Evolutionary conservation across 495 filamentous ascomycete genomes (phyloP), one percentile per base, ranked within the genome.

Genomic region (Achaetomiella virescens): DNA sequence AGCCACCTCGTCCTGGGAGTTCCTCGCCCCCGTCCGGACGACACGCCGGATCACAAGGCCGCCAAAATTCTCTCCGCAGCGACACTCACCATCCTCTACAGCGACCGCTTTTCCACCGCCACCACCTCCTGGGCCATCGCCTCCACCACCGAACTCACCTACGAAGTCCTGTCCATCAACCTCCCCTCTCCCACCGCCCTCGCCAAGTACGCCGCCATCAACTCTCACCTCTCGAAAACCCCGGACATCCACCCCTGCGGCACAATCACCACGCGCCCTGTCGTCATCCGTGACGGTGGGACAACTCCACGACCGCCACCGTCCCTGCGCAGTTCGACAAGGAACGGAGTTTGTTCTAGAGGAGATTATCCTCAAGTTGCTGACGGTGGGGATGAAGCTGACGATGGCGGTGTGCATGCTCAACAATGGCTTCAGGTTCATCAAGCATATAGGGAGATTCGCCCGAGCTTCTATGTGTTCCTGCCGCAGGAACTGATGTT

Each of bases 381-480:
- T 84, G 55, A 83, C 82, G 59, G 73, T 81, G 1, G 89, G 91
- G 1, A 84, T 96, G 84, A 96, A 95, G 72, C 66, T 97, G 15
- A 75, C 78, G 31, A 73, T 81, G 6, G 69, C 65, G 8, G 77
- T 95, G 15, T 84, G 82, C 66, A 75, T 81, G 45, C 69, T 89
- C 27, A 82, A 78, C 54, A 78, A 74, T 51, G 86, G 84, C 8
- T 43, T 89, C 31, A 73, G 63, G 52, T 78, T 80, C 66, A 74
- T 81, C 62, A 73, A 79, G 61, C 81, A 78, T 60, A 77, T 90
- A 81, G 84, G 48, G 67, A 77, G 6, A 62, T 87, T n/a, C 60
- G 62, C 42, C 75, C 72, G 2, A 71, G 78, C 1, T 85, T 83
- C 66, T 86, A 85, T 66, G 79, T 70, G 7, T 78, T 82, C 41